phyloP scores from a whole-genome alignment of 2,329 filamentous ascomycete species.

The Cytospora schulzeri region DNA sequence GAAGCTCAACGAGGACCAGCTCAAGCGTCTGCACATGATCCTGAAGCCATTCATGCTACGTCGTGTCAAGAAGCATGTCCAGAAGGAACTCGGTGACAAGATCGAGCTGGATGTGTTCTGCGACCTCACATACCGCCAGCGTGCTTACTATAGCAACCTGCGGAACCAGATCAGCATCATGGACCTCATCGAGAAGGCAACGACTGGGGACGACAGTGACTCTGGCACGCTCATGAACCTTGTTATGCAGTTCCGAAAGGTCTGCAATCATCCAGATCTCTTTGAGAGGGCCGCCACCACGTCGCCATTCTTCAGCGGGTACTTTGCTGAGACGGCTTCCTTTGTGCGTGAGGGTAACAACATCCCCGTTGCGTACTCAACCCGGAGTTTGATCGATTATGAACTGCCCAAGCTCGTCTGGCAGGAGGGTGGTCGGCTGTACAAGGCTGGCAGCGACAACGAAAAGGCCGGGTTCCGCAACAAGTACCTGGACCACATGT shows the following conservation, averaged over 20 bases:
- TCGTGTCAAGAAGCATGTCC: conserved; percentile 99
- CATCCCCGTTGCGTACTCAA: conserved; percentile 83
- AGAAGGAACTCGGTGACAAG: conserved; percentile 98
- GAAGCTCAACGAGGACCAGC: conserved; percentile 98
- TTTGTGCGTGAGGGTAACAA: conserved; percentile 87
- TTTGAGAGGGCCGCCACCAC: conserved; percentile 93
- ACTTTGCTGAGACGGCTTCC: conserved; percentile 92
- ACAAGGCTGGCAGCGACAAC: conserved; percentile 75
- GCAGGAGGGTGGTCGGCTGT: conserved; percentile 74
- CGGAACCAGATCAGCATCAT: conserved; percentile 98
- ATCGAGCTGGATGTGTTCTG: conserved; percentile 96
- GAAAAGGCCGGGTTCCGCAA: conserved; percentile 75
- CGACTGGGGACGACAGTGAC: conserved; percentile 90
- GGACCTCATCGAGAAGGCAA: conserved; percentile 97
- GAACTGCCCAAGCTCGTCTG: conserved; percentile 80
- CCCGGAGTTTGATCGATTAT: conserved; percentile 83
- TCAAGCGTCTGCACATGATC: conserved; percentile 97
- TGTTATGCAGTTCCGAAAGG: conserved; percentile 99
- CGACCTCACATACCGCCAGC: conserved; percentile 92
- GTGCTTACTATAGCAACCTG: conserved; percentile 88
- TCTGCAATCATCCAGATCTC: conserved; percentile 96
- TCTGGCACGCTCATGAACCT: conserved; percentile 97
- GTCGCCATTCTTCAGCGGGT: conserved; percentile 80
- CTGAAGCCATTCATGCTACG: conserved; percentile 99
- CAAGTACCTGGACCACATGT: conserved; percentile 75